Conservation (phyloP, 345 rosid species). For the Carallia brachiata region DNA sequence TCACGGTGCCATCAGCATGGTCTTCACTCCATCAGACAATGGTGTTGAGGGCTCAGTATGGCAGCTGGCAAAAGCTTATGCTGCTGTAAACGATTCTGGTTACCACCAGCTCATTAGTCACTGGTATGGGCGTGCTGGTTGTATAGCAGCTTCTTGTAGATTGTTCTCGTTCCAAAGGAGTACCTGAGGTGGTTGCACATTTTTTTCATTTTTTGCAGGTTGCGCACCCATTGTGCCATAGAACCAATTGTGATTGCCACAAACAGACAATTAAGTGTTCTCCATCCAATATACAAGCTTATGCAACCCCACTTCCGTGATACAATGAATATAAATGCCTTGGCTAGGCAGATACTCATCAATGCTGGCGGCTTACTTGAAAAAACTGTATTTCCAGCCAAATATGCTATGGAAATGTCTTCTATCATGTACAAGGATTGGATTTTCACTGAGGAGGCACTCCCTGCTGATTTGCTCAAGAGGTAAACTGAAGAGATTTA, state of each 20-base stretch:
- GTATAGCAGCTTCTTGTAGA: neutral
- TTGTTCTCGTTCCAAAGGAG: neutral
- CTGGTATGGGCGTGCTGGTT: slow-evolving; percentile 46
- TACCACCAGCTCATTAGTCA: slow-evolving; percentile 91
- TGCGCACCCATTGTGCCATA: slow-evolving; percentile 79
- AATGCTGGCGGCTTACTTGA: slow-evolving; percentile 78
- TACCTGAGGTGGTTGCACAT: neutral
- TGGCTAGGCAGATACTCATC: slow-evolving; percentile 79
- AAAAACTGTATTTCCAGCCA: slow-evolving; percentile 69
- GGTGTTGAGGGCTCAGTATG: slow-evolving; percentile 67
- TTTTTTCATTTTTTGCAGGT: slow-evolving; percentile 40
- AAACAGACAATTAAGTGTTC: slow-evolving; percentile 72
- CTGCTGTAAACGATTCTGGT: slow-evolving; percentile 82
- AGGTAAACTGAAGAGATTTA: slow-evolving; percentile 40
- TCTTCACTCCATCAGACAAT: slow-evolving; percentile 64
- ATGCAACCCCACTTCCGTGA: slow-evolving; percentile 89
- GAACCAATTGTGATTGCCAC: slow-evolving; percentile 87
- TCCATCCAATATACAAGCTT: slow-evolving; percentile 87
- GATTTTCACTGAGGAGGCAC: slow-evolving; percentile 78
- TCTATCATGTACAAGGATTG: slow-evolving; percentile 63
- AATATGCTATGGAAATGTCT: slow-evolving; percentile 81
- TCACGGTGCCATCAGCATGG: slow-evolving; percentile 68
- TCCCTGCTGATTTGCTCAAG: slow-evolving; percentile 73
- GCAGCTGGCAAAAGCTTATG: slow-evolving; percentile 94
- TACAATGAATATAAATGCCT: slow-evolving; percentile 87